These are phyloP conservation scores for Shiraia bambusicola DNA, from an alignment of 2,329 filamentous ascomycete species.

Conservation along the genomic window DNA sequence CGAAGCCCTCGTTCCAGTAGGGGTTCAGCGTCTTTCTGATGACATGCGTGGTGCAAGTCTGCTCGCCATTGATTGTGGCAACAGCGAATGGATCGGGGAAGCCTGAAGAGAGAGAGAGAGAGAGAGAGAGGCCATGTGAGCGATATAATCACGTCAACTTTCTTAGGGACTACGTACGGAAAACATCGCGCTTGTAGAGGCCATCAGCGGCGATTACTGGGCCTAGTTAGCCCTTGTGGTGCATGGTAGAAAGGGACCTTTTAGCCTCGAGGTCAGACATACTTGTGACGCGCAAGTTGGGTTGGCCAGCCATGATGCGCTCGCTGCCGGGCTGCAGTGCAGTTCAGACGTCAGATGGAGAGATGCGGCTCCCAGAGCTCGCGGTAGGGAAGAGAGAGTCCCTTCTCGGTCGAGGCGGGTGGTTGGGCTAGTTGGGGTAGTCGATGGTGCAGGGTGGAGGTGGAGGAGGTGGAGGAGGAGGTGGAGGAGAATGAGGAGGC, in stretches of 20 bases:
- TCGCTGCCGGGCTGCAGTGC: constrained; percentile 8
- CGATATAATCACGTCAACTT: constrained; percentile 8
- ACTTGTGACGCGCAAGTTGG: constrained; percentile 94
- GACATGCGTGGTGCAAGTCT: constrained; percentile 96
- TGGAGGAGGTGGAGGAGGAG: constrained; percentile 18
- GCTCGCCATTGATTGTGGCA: constrained; percentile 93
- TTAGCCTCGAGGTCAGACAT: constrained; percentile 42
- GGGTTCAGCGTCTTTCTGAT: constrained; percentile 97
- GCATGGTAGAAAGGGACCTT: constrained; percentile 1
- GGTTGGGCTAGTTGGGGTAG: constrained; percentile 4
- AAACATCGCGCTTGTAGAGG: constrained; percentile 98
- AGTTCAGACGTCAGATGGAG: neutral
- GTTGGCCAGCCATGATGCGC: constrained; percentile 54
- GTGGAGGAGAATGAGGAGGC: constrained; percentile 28
- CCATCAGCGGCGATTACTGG: constrained; percentile 97
- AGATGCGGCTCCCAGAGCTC: constrained; percentile 38
- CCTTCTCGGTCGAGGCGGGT: constrained; percentile 1
- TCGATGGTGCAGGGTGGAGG: constrained; percentile 18
- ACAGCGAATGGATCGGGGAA: constrained; percentile 98
- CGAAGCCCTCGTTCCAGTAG: constrained; percentile 99
- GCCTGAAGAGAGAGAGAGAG: constrained; percentile 64
- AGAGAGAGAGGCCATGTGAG: constrained; percentile 34
- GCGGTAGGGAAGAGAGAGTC: constrained; percentile 11
- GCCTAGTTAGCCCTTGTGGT: constrained; percentile 26
- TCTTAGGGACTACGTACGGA: constrained; percentile 66